Percentiles rank a stretch among this genome's conserved stretches.
Conservation (phyloP, 768 basidiomycete species). For the Boletus pseudopeckii region DNA sequence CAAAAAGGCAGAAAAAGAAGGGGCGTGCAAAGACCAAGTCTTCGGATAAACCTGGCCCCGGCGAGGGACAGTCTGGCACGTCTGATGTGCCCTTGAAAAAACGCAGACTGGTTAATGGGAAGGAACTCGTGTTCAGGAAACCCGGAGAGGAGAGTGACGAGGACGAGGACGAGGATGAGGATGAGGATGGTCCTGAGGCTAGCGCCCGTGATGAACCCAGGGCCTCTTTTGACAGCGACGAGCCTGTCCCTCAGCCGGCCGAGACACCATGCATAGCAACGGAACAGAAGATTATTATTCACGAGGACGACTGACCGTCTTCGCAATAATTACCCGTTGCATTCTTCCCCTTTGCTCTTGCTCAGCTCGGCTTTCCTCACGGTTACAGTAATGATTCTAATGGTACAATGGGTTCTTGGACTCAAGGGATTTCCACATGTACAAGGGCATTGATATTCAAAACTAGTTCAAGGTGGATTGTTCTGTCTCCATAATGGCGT, state of each 20-base stretch:
- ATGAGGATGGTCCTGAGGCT: slow-evolving; percentile 16
- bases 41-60: slow-evolving; percentile 27
- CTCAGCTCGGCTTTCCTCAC: neutral
- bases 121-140: slow-evolving; percentile 57
- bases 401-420: too few species aligned
- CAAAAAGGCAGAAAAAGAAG: slow-evolving; percentile 92
- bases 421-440: too few species aligned
- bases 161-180: slow-evolving; percentile 42
- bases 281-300: slow-evolving; percentile 42
- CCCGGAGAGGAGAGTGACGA: slow-evolving; percentile 51
- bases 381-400: neutral
- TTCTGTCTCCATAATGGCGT: too few species aligned
- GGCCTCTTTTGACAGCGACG: neutral
- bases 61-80: slow-evolving; percentile 21
- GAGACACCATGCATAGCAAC: slow-evolving; percentile 27
- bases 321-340: neutral
- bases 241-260: neutral
- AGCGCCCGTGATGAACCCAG: slow-evolving; percentile 1
- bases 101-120: slow-evolving; percentile 74
- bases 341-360: neutral
- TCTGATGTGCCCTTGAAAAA: slow-evolving; percentile 63
- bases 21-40: slow-evolving; percentile 53
- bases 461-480: too few species aligned
- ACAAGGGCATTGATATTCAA: too few species aligned
- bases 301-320: slow-evolving; percentile 45